These are phyloP conservation scores for Xylariaceae sp. DNA, from an alignment of 2,329 filamentous ascomycete species.

Conservation along the genomic window DNA sequence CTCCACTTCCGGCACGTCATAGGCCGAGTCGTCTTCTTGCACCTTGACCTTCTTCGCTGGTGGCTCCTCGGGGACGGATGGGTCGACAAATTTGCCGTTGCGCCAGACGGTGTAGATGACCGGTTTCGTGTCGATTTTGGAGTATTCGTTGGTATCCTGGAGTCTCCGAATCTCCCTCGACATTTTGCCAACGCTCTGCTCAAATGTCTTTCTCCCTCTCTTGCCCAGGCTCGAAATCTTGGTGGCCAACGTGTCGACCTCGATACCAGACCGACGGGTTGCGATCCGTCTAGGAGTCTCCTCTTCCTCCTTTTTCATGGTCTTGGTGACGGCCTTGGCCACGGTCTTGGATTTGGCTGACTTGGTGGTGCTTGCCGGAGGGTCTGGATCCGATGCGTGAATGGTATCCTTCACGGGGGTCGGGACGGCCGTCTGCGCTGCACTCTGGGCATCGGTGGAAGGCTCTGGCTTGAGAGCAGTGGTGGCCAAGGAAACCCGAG, in stretches of 20 bases:
- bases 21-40: constrained; percentile 24
- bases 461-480: constrained; percentile 8
- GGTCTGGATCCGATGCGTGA: constrained; percentile 43
- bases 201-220: constrained; percentile 49
- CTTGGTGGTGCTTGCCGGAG: constrained; percentile 36
- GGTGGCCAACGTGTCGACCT: constrained; percentile 39
- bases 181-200: constrained; percentile 42
- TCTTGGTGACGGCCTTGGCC: constrained; percentile 31
- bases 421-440: constrained; percentile 5
- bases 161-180: constrained; percentile 55
- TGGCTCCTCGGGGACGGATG: constrained; percentile 25
- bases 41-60: constrained; percentile 13
- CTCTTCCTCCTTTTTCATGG: constrained; percentile 27
- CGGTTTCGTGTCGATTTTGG: constrained; percentile 52
- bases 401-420: constrained; percentile 28
- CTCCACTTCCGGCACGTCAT: constrained; percentile 27
- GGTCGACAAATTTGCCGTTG: constrained; percentile 56
- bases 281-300: constrained; percentile 33
- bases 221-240: constrained; percentile 55
- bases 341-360: constrained; percentile 31
- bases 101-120: constrained; percentile 57
- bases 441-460: too few species aligned
- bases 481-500: constrained; percentile 34
- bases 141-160: constrained; percentile 58
- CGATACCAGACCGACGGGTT: constrained; percentile 41